phyloP scores from a whole-genome alignment of 2,329 filamentous ascomycete species.

The Lachnellula subtilissima region DNA sequence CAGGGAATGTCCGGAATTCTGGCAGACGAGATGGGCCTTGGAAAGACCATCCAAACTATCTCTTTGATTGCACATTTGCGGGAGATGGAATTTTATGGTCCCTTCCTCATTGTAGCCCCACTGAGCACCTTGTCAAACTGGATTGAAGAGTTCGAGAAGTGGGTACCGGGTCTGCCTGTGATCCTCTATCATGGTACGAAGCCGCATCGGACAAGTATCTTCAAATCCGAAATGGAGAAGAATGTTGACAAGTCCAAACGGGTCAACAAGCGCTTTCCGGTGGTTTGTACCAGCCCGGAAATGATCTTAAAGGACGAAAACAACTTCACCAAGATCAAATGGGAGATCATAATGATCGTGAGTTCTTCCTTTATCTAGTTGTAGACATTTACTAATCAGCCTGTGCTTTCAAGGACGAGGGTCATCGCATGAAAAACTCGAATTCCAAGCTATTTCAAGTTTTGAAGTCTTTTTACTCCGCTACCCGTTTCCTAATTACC shows the following conservation, averaged over 20 bases:
- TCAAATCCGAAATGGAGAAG: slow-evolving; percentile 64
- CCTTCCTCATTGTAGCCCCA: slow-evolving; percentile 85
- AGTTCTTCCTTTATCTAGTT: slow-evolving; percentile 24
- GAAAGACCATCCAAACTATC: slow-evolving; percentile 51
- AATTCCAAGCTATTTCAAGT: slow-evolving; percentile 89
- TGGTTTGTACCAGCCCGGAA: slow-evolving; percentile 93
- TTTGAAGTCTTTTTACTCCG: slow-evolving; percentile 80
- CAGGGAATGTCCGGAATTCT: slow-evolving; percentile 61
- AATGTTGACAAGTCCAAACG: slow-evolving; percentile 55
- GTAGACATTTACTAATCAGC: slow-evolving; percentile 11
- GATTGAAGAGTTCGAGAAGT: slow-evolving; percentile 88
- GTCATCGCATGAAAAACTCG: slow-evolving; percentile 94
- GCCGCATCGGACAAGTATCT: slow-evolving; percentile 69
- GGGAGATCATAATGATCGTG: slow-evolving; percentile 96
- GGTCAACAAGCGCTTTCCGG: slow-evolving; percentile 67
- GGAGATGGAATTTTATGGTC: slow-evolving; percentile 82
- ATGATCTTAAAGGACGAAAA: slow-evolving; percentile 90
- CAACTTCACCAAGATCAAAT: slow-evolving; percentile 75
- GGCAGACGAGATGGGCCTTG: slow-evolving; percentile 58
- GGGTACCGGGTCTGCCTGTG: slow-evolving; percentile 84
- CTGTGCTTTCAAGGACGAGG: slow-evolving; percentile 63
- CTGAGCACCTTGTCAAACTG: slow-evolving; percentile 92
- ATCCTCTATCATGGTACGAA: slow-evolving; percentile 87
- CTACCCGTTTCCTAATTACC: slow-evolving; percentile 86
- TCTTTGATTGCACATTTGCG: slow-evolving; percentile 67